Evolutionary conservation across 2,329 filamentous ascomycete species (phyloP), one percentile per base, ranked within the genome.

Genomic region (Penicillium griseofulvum): DNA sequence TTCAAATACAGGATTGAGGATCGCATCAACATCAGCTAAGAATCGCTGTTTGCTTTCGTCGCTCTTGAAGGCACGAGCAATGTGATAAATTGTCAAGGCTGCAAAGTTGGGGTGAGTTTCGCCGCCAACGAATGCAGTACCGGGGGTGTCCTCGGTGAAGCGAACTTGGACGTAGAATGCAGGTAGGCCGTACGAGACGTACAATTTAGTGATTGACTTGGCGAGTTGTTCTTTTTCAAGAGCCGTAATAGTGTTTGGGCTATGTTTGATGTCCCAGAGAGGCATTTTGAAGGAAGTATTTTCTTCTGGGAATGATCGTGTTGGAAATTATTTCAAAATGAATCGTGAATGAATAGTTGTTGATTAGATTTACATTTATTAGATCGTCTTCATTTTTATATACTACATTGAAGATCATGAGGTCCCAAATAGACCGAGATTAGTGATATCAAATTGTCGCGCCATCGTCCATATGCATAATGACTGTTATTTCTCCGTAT

Each of bases 191-290:
- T 3, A 0, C 10, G 17, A 17, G n/a, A 38, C 44, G 26, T 57
- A 57, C 6, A 41, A 7, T 1, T 12, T 31, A 5, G 55, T 59
- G 28, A 59, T 57, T 41, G 38, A 31, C 26, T 49, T 34, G 19
- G 57, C 54, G 6, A 59, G 37, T 19, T 16, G 36, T n/a, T 43
- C 29, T 34, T 59, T 59, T 17, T 57, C 46, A 1, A 9, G 9
- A 1, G 34, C 14, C 2, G 28, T 38, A 16, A 57, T 44, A 22
- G 37, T 59, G 22, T 52, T 34, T 17, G 22, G 48, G 19, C 48
- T 50, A 14, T 34, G 48, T 36, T 19, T 34, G 19, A 50, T 50
- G 7, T 50, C 5, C 38, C 29, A 44, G 37, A n/a, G 24, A 44
- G 48, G 48, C 28, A 44, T 34, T 36, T 17, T 28, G 26, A 34